Percentiles rank a stretch among this genome's conserved stretches.
Evolutionary conservation across 805 yeast species (phyloP).

Genomic region (Brettanomyces sp.): DNA sequence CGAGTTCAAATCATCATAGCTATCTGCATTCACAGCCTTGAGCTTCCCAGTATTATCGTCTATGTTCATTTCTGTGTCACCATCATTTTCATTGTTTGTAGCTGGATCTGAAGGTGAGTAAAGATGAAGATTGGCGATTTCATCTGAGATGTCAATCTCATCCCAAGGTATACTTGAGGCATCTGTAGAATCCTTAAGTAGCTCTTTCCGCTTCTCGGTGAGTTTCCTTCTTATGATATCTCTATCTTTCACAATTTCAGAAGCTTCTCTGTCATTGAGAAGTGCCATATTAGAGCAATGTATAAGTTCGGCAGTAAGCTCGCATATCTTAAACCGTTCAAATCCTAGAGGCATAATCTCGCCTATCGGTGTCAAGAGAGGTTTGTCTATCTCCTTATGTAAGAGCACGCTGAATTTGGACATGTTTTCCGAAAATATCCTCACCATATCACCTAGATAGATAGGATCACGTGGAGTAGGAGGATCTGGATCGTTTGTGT

Average conservation of each 20-base stretch:
- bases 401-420: conserved; percentile 61
- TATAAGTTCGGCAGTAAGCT: conserved; percentile 83
- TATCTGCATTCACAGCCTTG: conserved; percentile 1
- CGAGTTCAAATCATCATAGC: conserved; percentile 12
- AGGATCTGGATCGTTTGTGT: conserved; percentile 80
- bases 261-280: conserved; percentile 69
- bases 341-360: conserved; percentile 73
- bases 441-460: conserved; percentile 78
- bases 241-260: conserved; percentile 54
- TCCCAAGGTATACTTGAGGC: conserved; percentile 20
- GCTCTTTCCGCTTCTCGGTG: conserved; percentile 23
- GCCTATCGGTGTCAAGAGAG: conserved; percentile 57
- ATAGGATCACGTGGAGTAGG: conserved; percentile 91
- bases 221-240: conserved; percentile 52
- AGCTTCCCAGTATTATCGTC: conserved; percentile 10
- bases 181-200: conserved; percentile 19
- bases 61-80: conserved; percentile 13
- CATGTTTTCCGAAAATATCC: conserved; percentile 65
- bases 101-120: conserved; percentile 3
- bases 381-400: conserved; percentile 26
- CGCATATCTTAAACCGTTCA: conserved; percentile 84
- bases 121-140: conserved; percentile 23
- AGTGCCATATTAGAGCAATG: conserved; percentile 98
- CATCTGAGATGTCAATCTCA: conserved; percentile 25
- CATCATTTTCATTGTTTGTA: neutral